Percentiles rank a stretch among this genome's conserved stretches.
phyloP scores from a whole-genome alignment of 768 basidiomycete species.

The Rhodotorula diobovata region DNA sequence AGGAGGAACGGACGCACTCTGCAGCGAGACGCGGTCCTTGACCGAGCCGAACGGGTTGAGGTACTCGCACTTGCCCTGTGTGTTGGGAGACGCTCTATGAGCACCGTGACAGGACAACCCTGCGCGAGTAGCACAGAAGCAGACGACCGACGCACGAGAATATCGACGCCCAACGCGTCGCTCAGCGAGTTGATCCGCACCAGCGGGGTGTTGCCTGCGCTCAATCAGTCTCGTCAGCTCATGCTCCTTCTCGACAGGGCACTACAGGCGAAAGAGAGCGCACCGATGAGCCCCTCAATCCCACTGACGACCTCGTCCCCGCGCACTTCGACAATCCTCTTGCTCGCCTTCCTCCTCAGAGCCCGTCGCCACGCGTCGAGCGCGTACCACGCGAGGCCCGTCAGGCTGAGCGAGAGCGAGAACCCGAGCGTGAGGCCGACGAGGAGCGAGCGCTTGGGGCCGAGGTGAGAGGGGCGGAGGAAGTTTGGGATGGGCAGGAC shows the following conservation, averaged over 20 bases:
- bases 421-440: conserved; percentile 67
- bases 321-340: conserved; percentile 45
- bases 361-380: conserved; percentile 48
- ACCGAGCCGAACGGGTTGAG: conserved; percentile 96
- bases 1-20: conserved; percentile 55
- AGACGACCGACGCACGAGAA: conserved; percentile 54
- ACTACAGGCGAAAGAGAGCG: conserved; percentile 26
- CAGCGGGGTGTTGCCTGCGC: conserved; percentile 84
- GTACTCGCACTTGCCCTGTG: conserved; percentile 56
- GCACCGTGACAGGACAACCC: too few species aligned
- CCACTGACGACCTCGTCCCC: conserved; percentile 75
- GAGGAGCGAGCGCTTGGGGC: conserved; percentile 36
- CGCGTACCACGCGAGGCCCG: conserved; percentile 59
- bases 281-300: conserved; percentile 76
- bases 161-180: conserved; percentile 84
- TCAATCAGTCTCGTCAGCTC: conserved; percentile 4
- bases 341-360: conserved; percentile 48
- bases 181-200: conserved; percentile 87
- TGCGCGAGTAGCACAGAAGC: not conserved
- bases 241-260: not conserved
- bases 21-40: conserved; percentile 92
- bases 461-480: conserved; percentile 27
- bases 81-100: not conserved
- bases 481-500: conserved; percentile 22
- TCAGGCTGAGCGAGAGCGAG: conserved; percentile 67